Percentiles rank a stretch among this genome's conserved stretches.
phyloP scores from a whole-genome alignment of 495 filamentous ascomycete genomes.

The Trichoderma orchidacearum region DNA sequence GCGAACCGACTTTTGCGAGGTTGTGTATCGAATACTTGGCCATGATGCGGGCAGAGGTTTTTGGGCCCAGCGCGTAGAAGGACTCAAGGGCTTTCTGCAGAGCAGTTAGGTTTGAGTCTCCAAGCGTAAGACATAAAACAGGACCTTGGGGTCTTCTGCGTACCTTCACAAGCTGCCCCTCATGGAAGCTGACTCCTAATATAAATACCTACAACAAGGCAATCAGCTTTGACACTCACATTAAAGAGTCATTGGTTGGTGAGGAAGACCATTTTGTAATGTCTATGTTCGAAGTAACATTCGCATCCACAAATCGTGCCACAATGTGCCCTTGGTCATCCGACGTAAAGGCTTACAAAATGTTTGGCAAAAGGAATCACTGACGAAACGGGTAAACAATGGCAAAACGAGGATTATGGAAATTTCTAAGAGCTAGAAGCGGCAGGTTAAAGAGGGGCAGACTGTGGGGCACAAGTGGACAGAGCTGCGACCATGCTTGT shows the following conservation, averaged over 20 bases:
- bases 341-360: background rate
- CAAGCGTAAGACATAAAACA: too few relatives aligned
- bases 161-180: constrained; percentile 69
- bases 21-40: constrained; percentile 80
- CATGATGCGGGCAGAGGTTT: constrained; percentile 57
- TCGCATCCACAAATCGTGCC: background rate
- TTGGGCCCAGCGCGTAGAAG: constrained; percentile 82
- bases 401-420: background rate
- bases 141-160: constrained; percentile 6
- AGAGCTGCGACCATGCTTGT: background rate
- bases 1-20: constrained; percentile 55
- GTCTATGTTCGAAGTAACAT: background rate
- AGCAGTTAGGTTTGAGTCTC: background rate
- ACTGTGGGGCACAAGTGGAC: background rate
- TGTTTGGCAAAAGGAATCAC: background rate
- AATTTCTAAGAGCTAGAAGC: background rate
- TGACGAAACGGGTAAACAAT: background rate
- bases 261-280: background rate
- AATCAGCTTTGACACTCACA: background rate
- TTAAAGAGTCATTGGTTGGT: too few relatives aligned
- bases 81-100: constrained; percentile 64
- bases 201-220: constrained; percentile 54
- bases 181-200: constrained; percentile 72
- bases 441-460: background rate
- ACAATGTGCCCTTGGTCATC: background rate